Base-by-base conservation (phyloP, 2,329 filamentous ascomycete species). In the Beauveria scarabaeidicola region DNA sequence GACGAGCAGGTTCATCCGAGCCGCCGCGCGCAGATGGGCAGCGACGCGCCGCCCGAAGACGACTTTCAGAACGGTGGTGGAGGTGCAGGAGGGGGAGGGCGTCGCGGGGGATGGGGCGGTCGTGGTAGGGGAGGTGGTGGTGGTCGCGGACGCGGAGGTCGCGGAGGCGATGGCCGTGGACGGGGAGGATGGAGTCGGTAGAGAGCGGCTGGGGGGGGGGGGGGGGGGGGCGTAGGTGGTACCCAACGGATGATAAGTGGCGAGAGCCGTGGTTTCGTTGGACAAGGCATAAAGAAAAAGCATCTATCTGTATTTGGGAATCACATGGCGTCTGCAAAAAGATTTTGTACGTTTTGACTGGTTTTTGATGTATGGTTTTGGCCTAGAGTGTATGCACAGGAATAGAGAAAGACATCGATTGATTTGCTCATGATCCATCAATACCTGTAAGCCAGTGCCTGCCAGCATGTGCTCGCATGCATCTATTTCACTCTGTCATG, bases 1-100 rank as follows among this genome's bases (percentile, higher is more conserved):
- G 71, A 73, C 47, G 70, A 72, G 47, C 70, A 69, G 60, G 77
- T 84, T 50, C 81, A 84, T 63, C 81, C 81, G 3, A 83, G 80
- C 63, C 76, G 81, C 29, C 69, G 78, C 60, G 77, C 56, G 57
- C 57, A 59, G 41, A 59, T 59, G 57, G 57, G 57, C 48, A 59
- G 47, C 64, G 11, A 64, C 64, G 63, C 68, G 71, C 36, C 46
- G 71, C 29, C 46, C n/a, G 40, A 43, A 43, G 47, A 47, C 17
- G 50, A 59, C 17, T 27, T 43, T 1, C 19, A 52, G 10, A 21
- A 29, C 25, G 59, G 41, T 1, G 5, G 41, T 23, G 53, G 52
- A 2, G 32, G 46, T 9, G 32, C n/a, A n/a, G n/a, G 43, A 9
- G 36, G 44, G n/a, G 48, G 53, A 11, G 50, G 55, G 13, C 32